Base-by-base conservation (phyloP, 1,284 basidiomycete species). In the Bjerkandera adusta region DNA sequence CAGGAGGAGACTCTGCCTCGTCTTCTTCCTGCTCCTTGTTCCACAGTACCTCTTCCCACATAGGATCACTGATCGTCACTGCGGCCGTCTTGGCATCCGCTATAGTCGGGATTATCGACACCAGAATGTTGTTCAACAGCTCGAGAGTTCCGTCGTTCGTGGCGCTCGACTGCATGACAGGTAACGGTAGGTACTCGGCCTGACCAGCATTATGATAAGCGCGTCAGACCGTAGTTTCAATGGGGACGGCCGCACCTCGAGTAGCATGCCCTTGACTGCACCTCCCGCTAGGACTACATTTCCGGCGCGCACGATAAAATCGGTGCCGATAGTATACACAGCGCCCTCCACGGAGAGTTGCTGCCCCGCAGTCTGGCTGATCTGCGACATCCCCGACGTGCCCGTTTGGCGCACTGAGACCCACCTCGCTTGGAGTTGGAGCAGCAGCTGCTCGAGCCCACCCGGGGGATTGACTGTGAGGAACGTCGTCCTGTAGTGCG, bases 31-130 rank as follows among this genome's bases (percentile, higher is more conserved):
- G 79, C 55, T 85, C 83, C n/a, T 77, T 70, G 52, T 85, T 79
- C 78, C 81, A 87, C 20, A 89, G 69, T 2, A 86, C 79, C 53
- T 89, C 87, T 45, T 85, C 81, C 87, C 85, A 89, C 51, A 86
- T 80, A 1, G 74, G 68, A 50, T 87, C 84, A 43, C 78, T 81
- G 47, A 88, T 82, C 0, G 83, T 84, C 12, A 90, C 80, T 4
- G 84, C 86, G 11, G 82, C 81, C 4, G 81, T 84, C 59, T 76
- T 82, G 11, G 83, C 83, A 50, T 85, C 85, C 25, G 67, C 70
- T 30, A 85, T 70, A 53, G 81, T 83, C 8, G 87, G 87, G 22
- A 90, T 71, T 20, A 89, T 73, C 0, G 86, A 85, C 13, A 82
- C 75, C 16, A 89, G 68, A 20, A 89, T 68, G 56, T 85, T 84